A percentile compares a stretch with the other conserved stretches of the same genome.
Conservation (phyloP, 2,329 filamentous ascomycete genomes). For the Rugonectria rugulosa region DNA sequence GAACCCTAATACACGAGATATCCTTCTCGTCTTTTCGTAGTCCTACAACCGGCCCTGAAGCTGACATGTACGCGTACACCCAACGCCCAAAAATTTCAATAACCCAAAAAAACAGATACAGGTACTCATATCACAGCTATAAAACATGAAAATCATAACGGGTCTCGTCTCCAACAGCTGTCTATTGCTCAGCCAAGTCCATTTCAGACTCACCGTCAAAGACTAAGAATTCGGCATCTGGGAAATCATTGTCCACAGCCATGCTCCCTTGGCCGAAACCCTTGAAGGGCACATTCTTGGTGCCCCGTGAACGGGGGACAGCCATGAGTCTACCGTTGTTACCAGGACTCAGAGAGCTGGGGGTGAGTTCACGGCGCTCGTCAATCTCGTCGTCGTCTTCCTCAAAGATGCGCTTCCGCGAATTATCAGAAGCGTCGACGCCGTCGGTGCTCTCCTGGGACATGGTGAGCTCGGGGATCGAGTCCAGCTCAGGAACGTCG, state of each 20-base stretch:
- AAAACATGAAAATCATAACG: not conserved
- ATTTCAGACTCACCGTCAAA: slow-evolving; percentile 52
- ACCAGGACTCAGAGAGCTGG: slow-evolving; percentile 48
- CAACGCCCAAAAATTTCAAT: slow-evolving; percentile 27
- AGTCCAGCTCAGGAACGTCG: slow-evolving; percentile 46
- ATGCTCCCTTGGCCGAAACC: slow-evolving; percentile 56
- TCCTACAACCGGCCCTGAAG: slow-evolving; percentile 30
- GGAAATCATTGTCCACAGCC: slow-evolving; percentile 64
- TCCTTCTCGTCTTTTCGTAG: slow-evolving; percentile 15
- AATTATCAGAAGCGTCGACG: slow-evolving; percentile 33
- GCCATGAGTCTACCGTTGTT: slow-evolving; percentile 57
- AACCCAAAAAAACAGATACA: slow-evolving; percentile 18
- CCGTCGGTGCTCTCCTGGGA: slow-evolving; percentile 63
- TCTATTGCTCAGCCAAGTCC: slow-evolving; percentile 37
- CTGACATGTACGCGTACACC: slow-evolving; percentile 33
- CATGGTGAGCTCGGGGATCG: slow-evolving; percentile 58
- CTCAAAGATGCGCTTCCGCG: slow-evolving; percentile 58
- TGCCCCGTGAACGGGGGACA: slow-evolving; percentile 49
- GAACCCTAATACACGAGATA: slow-evolving; percentile 19
- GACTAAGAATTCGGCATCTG: slow-evolving; percentile 72
- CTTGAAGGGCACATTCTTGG: slow-evolving; percentile 34
- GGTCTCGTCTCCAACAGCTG: not conserved
- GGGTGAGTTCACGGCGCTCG: slow-evolving; percentile 46
- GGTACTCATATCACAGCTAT: slow-evolving; percentile 19
- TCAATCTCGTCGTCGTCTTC: slow-evolving; percentile 50